Base-by-base conservation (phyloP, 345 rosid species). In the Kernera saxatilis region DNA sequence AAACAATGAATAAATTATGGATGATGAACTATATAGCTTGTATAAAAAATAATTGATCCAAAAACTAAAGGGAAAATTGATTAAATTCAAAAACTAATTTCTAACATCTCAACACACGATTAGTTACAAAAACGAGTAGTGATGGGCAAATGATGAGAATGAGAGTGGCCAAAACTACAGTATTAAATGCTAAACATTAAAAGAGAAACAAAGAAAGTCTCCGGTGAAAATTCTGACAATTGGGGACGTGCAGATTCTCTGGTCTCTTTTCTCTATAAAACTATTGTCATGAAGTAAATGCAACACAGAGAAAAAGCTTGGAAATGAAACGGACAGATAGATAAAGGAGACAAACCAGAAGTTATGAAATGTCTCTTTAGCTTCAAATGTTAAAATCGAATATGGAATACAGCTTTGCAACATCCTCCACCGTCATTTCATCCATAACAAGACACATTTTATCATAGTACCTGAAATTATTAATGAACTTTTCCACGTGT, bases 351-450 rank as follows among this genome's bases (percentile, higher is more conserved):
- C 67, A 74, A 51, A 41, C 48, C 8, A 30, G 17, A 67, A 74
- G 55, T 61, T 49, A 41, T 59, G 62, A 67, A 59, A 74, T 49
- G 72, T 74, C 78, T 37, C 73, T 73, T 48, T 65, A 19, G 27
- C 33, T 65, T 73, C 36, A 55, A 73, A 56, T 39, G 58, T 21
- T 57, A n/a, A 22, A 29, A 12, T 57, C 58, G 60, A 57, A 56
- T 27, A 57, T 73, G 60, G 72, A 46, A 57, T 39, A 50, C 78
- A 67, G 78, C 67, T 58, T 66, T 49, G 62, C 39, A 35, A 6
- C 48, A 23, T 17, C 49, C 46, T 65, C 11, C 68, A 67, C 73
- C 73, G 67, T 74, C 78, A 17, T 67, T 58, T 67, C 68, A 50
- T 40, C 10, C 33, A 11, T 56, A 65, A 37, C 77, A 40, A 13